These are phyloP conservation scores for Ceratobasidium papillatum DNA, from an alignment of 1,284 basidiomycete species.

Conservation along the genomic window DNA sequence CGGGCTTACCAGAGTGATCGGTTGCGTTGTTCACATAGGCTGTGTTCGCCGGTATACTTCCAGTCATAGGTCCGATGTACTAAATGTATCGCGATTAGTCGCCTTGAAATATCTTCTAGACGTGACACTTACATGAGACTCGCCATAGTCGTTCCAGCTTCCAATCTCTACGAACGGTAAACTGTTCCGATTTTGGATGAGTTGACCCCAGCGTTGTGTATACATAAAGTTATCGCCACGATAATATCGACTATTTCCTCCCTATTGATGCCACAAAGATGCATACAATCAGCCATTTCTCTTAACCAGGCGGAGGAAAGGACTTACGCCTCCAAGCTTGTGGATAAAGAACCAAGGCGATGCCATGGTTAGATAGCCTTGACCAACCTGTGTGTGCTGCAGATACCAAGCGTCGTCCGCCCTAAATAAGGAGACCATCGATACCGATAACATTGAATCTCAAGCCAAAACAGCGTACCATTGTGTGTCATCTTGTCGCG, in stretches of 20 bases:
- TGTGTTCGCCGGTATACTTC: background rate
- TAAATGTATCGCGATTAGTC: background rate
- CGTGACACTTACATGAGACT: constrained; percentile 39
- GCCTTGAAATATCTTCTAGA: constrained; percentile 50
- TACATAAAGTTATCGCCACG: constrained; percentile 55
- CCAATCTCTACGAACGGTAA: constrained; percentile 53
- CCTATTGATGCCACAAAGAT: too few species aligned
- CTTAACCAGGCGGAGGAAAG: background rate
- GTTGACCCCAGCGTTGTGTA: constrained; percentile 53
- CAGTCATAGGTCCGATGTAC: constrained; percentile 40
- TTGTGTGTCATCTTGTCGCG: constrained; percentile 48
- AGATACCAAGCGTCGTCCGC: constrained; percentile 45
- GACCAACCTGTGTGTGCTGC: constrained; percentile 50
- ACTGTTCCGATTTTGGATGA: constrained; percentile 51
- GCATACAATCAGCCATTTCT: too few species aligned
- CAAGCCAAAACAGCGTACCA: too few species aligned
- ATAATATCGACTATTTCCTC: constrained; percentile 58
- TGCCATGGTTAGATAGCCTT: constrained; percentile 55
- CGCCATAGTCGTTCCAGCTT: constrained; percentile 48
- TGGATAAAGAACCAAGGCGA: constrained; percentile 56
- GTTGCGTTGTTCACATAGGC: constrained; percentile 46
- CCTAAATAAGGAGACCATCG: too few species aligned
- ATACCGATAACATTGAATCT: too few species aligned
- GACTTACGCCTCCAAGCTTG: constrained; percentile 48
- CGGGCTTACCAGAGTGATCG: constrained; percentile 5